Percentiles rank a stretch among this genome's conserved stretches.
Evolutionary conservation across 176 grass and related monocot genomes (phyloP).

Genomic region (Carex cristatella): DNA sequence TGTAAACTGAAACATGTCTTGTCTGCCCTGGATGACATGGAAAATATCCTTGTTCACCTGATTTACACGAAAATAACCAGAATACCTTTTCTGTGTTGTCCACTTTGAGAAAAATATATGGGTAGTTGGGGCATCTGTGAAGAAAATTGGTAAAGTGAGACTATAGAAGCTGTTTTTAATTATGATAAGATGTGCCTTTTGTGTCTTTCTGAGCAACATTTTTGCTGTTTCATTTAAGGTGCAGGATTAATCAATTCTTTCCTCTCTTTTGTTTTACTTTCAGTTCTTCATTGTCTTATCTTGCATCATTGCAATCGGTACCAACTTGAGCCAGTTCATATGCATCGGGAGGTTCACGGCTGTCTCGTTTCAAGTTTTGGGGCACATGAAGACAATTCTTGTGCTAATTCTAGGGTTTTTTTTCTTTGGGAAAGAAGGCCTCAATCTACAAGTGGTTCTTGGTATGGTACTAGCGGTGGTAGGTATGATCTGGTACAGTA

Average conservation of each 20-base stretch:
- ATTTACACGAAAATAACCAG: not conserved
- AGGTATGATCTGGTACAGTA: constrained; percentile 62
- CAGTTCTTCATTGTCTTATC: constrained; percentile 56
- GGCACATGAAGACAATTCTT: constrained; percentile 68
- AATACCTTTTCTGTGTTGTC: not conserved
- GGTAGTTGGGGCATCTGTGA: not conserved
- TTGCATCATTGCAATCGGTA: constrained; percentile 52
- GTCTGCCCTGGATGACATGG: not conserved
- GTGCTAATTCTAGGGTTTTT: constrained; percentile 51
- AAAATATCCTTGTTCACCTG: not conserved
- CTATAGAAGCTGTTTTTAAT: not conserved
- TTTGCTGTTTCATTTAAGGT: not conserved
- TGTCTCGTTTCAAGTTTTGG: constrained; percentile 61
- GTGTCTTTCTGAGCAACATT: not conserved
- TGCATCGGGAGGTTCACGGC: constrained; percentile 62
- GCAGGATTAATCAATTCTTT: not conserved
- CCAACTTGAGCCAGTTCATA: constrained; percentile 64
- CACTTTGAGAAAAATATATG: not conserved
- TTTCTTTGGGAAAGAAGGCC: constrained; percentile 55
- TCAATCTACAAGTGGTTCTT: constrained; percentile 45
- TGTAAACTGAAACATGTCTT: not conserved
- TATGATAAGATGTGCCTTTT: not conserved
- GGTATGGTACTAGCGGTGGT: constrained; percentile 51
- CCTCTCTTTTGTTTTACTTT: not conserved
- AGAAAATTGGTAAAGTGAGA: not conserved